phyloP scores from a whole-genome alignment of 768 basidiomycete genomes.

The Mycena vulgaris region DNA sequence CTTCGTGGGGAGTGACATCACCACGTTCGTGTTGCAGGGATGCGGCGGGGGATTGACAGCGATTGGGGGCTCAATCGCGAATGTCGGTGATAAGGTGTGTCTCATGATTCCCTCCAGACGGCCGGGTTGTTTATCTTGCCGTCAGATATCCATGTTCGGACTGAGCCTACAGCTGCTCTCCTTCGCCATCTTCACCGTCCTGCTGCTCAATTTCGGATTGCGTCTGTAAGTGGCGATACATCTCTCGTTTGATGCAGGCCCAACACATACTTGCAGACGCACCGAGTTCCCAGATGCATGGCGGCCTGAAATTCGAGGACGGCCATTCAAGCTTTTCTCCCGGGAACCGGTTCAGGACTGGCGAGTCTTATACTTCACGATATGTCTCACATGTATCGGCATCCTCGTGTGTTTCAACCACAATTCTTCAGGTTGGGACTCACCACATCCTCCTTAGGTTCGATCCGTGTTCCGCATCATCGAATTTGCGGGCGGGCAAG shows the following conservation, averaged over 20 bases:
- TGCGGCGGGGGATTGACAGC: constrained; percentile 52
- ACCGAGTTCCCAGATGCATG: constrained; percentile 12
- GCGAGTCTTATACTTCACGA: constrained; percentile 8
- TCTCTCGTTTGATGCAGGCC: too few species aligned
- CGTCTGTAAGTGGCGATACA: constrained; percentile 32
- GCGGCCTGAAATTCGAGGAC: background rate
- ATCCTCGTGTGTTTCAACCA: constrained; percentile 62
- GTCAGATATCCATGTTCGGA: background rate
- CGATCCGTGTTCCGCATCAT: constrained; percentile 38
- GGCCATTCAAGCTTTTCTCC: constrained; percentile 9
- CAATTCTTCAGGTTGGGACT: background rate
- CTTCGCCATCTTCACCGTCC: constrained; percentile 54
- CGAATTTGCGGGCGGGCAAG: constrained; percentile 21
- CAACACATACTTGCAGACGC: too few species aligned
- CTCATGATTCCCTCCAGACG: background rate
- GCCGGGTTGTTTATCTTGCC: background rate
- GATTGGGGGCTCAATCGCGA: constrained; percentile 15
- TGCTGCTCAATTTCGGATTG: constrained; percentile 53
- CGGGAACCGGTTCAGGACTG: constrained; percentile 24
- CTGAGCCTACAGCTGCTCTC: constrained; percentile 41
- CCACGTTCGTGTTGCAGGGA: constrained; percentile 68
- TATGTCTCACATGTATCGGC: constrained; percentile 15
- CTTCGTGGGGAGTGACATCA: constrained; percentile 66
- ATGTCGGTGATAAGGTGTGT: background rate
- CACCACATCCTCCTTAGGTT: constrained; percentile 34